phyloP scores from a whole-genome alignment of 169 alveolate genomes.

The Theileria annulata region DNA sequence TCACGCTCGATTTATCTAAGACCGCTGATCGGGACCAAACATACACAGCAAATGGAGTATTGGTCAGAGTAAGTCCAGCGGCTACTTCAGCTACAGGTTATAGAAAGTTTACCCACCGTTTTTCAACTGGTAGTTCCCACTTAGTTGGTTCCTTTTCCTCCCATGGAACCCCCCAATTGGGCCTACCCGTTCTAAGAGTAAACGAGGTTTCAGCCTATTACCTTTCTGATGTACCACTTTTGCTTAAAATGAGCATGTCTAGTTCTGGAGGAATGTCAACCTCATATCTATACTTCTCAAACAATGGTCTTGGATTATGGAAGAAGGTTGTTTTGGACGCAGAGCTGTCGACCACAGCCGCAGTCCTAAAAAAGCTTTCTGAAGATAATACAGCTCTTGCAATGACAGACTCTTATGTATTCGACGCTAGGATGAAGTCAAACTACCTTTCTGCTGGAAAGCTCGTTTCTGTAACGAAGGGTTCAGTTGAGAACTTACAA shows the following conservation, averaged over 20 bases:
- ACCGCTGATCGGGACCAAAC: slow-evolving; percentile 6
- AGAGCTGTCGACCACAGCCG: neutral
- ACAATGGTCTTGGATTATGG: slow-evolving; percentile 16
- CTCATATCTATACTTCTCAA: neutral
- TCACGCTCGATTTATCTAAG: slow-evolving; percentile 4
- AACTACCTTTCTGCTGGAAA: slow-evolving; percentile 10
- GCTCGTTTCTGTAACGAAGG: slow-evolving; percentile 5
- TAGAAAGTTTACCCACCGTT: slow-evolving; percentile 14
- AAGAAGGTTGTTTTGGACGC: neutral
- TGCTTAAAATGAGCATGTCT: slow-evolving; percentile 12
- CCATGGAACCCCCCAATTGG: slow-evolving; percentile 14
- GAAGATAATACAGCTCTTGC: neutral
- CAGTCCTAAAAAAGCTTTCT: neutral
- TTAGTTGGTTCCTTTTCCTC: neutral
- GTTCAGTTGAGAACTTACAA: neutral
- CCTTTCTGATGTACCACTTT: slow-evolving; percentile 4
- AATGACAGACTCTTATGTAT: neutral
- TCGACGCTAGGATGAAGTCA: slow-evolving; percentile 8
- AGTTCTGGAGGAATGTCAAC: slow-evolving; percentile 1
- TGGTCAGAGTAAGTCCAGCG: slow-evolving; percentile 13
- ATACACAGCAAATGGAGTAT: neutral
- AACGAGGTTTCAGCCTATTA: neutral
- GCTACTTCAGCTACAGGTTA: neutral
- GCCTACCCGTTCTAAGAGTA: slow-evolving; percentile 10
- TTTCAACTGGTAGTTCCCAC: slow-evolving; percentile 8